These are phyloP conservation scores for Leccinum sublutescens DNA, from an alignment of 768 basidiomycete species.

Conservation along the genomic window DNA sequence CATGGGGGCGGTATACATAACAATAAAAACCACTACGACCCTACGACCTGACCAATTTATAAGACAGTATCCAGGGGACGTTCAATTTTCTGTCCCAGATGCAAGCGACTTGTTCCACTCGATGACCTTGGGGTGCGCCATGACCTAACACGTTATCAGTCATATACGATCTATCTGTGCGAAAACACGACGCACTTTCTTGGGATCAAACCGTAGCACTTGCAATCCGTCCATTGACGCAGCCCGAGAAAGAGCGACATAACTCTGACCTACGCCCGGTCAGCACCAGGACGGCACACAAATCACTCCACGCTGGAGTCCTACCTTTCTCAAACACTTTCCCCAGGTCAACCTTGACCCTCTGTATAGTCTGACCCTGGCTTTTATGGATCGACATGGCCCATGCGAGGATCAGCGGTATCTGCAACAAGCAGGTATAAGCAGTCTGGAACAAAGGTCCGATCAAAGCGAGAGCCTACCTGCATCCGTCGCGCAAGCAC, in stretches of 20 bases:
- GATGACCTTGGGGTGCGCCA: slow-evolving; percentile 44
- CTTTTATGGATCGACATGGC: slow-evolving; percentile 79
- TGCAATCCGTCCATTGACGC: slow-evolving; percentile 54
- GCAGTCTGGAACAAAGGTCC: not conserved
- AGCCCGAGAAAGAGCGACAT: slow-evolving; percentile 52
- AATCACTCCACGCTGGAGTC: not conserved
- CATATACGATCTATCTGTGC: not conserved
- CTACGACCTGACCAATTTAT: not conserved
- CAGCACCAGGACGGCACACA: not conserved
- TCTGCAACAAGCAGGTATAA: slow-evolving; percentile 31
- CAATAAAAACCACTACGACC: slow-evolving; percentile 2
- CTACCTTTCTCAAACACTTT: slow-evolving; percentile 61
- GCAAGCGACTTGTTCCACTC: slow-evolving; percentile 39
- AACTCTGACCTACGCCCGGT: slow-evolving; percentile 40
- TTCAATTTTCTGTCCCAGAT: not conserved
- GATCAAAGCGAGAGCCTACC: slow-evolving; percentile 19
- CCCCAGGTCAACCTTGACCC: slow-evolving; percentile 62
- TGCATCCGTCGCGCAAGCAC: slow-evolving; percentile 48
- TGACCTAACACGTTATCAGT: slow-evolving; percentile 30
- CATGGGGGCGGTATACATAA: slow-evolving; percentile 7
- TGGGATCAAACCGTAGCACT: slow-evolving; percentile 50
- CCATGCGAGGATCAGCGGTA: slow-evolving; percentile 76
- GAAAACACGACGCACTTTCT: slow-evolving; percentile 37
- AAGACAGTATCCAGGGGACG: not conserved
- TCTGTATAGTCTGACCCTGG: slow-evolving; percentile 71